Conservation (phyloP, 78 protist genomes). For the Dictyostelium brefeldianum region DNA sequence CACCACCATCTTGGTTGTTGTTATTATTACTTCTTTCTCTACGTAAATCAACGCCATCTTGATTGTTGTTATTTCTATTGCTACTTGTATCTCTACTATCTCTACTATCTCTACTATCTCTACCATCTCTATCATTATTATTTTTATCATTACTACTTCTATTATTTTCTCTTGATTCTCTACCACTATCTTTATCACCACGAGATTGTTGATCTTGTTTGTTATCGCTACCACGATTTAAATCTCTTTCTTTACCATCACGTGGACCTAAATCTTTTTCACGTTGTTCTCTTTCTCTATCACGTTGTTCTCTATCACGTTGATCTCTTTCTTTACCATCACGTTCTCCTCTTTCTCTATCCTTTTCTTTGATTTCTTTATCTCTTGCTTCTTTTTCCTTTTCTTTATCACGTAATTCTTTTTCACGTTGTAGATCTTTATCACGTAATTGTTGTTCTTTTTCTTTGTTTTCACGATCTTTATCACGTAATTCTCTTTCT, state of each 20-base stretch:
- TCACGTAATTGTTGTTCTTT: not conserved
- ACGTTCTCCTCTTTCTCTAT: not conserved
- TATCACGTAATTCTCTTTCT: not conserved
- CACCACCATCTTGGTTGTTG: not conserved
- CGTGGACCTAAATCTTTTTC: not conserved
- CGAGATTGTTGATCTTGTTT: not conserved
- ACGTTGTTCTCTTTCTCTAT: not conserved
- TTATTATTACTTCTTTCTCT: not conserved
- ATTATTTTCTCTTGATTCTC: not conserved
- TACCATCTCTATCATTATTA: not conserved
- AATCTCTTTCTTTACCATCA: not conserved
- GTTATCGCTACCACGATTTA: not conserved
- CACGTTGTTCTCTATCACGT: slow-evolving; percentile 17
- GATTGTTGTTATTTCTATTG: not conserved
- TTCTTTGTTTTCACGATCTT: not conserved
- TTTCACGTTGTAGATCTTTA: slow-evolving; percentile 2
- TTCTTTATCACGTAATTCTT: slow-evolving; percentile 11
- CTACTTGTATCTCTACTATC: not conserved
- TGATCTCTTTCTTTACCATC: not conserved
- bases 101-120: not conserved
- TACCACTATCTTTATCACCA: not conserved
- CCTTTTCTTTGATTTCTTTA: not conserved
- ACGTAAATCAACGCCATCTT: not conserved
- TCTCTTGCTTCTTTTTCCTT: not conserved
- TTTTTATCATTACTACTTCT: not conserved